Conservation (phyloP, 257 asterid species). For the Penstemon barbatus region DNA sequence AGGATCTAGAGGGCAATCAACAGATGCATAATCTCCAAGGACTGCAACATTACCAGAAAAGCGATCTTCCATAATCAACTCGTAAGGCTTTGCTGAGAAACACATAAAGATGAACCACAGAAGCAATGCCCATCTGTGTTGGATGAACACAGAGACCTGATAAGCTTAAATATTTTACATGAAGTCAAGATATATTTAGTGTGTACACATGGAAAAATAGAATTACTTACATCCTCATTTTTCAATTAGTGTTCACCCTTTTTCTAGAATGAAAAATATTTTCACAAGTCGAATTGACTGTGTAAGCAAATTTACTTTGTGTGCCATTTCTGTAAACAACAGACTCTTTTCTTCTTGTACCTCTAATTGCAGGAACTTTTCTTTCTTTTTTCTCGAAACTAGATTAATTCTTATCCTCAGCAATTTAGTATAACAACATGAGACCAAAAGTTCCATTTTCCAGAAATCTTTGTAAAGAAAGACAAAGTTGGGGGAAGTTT, state of each 20-base stretch:
- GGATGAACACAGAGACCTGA: slow-evolving; percentile 62
- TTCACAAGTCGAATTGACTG: background rate
- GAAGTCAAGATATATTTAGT: slow-evolving; percentile 12
- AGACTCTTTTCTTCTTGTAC: too few relatives aligned
- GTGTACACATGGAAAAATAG: background rate
- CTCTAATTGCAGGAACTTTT: too few relatives aligned
- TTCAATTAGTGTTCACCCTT: too few relatives aligned
- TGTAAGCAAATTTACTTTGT: background rate
- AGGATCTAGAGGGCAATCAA: slow-evolving; percentile 90
- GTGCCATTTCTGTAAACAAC: too few relatives aligned
- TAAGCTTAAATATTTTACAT: slow-evolving; percentile 39
- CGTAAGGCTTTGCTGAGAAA: slow-evolving; percentile 99
- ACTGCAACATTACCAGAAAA: slow-evolving; percentile 82
- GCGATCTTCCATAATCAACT: slow-evolving; percentile 75
- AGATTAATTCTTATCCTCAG: too few relatives aligned
- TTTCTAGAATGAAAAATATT: background rate
- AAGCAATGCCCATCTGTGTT: slow-evolving; percentile 99
- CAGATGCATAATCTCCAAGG: slow-evolving; percentile 95
- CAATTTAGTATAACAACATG: too few relatives aligned
- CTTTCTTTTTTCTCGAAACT: too few relatives aligned
- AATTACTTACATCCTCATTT: background rate
- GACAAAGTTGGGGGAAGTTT: too few relatives aligned
- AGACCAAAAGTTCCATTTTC: too few relatives aligned
- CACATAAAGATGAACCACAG: slow-evolving; percentile 87
- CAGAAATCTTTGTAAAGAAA: too few relatives aligned